These are phyloP conservation scores for Capronia americana DNA, from an alignment of 2,329 filamentous ascomycete genomes.

Conservation along the genomic window DNA sequence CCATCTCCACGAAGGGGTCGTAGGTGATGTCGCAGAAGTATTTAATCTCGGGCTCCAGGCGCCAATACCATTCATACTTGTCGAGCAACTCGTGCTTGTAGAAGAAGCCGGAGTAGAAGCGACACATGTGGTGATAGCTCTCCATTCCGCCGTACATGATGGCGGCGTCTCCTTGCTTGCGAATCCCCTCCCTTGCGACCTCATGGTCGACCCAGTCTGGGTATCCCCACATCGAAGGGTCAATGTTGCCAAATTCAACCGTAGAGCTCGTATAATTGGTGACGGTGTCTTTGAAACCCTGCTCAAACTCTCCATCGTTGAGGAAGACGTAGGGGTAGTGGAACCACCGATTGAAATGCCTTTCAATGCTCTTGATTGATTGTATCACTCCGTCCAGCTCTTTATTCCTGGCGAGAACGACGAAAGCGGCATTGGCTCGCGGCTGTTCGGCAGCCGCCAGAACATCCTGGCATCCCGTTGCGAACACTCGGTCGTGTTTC, in stretches of 20 bases:
- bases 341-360: slow-evolving; percentile 99
- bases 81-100: slow-evolving; percentile 93
- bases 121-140: slow-evolving; percentile 98
- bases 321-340: slow-evolving; percentile 98
- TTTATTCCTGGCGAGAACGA: slow-evolving; percentile 94
- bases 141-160: slow-evolving; percentile 99
- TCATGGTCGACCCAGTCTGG: slow-evolving; percentile 95
- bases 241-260: slow-evolving; percentile 94
- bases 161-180: slow-evolving; percentile 93
- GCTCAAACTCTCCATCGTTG: slow-evolving; percentile 96
- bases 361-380: slow-evolving; percentile 95
- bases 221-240: slow-evolving; percentile 90
- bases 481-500: slow-evolving; percentile 95
- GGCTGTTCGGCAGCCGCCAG: slow-evolving; percentile 75
- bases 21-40: slow-evolving; percentile 99
- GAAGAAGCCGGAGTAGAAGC: slow-evolving; percentile 99
- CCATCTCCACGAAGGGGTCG: slow-evolving; percentile 96
- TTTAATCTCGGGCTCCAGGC: slow-evolving; percentile 97
- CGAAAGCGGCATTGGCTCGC: slow-evolving; percentile 91
- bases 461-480: slow-evolving; percentile 80
- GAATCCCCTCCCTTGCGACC: slow-evolving; percentile 92
- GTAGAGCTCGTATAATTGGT: slow-evolving; percentile 84
- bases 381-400: slow-evolving; percentile 95
- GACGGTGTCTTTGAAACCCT: slow-evolving; percentile 87
- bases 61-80: slow-evolving; percentile 99